phyloP scores from a whole-genome alignment of 169 alveolate genomes.

The Fabrea salina region DNA sequence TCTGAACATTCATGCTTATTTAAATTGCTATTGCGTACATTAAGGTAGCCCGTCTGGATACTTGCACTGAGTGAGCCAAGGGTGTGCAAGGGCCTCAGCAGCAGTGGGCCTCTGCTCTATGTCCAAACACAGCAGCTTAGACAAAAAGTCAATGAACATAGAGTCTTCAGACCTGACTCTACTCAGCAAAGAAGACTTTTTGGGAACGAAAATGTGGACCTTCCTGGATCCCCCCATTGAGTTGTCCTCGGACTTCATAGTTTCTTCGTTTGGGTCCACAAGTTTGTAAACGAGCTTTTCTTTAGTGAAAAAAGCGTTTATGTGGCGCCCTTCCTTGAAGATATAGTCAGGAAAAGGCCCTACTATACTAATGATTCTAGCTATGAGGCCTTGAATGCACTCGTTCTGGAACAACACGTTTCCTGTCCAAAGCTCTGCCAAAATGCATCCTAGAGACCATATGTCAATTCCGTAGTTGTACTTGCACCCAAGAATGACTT shows the following conservation, averaged over 20 bases:
- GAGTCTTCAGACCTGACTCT: constrained; percentile 42
- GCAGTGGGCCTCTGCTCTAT: constrained; percentile 43
- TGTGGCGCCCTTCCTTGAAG: constrained; percentile 80
- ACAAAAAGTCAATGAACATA: constrained; percentile 41
- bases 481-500: constrained; percentile 91
- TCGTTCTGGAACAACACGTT: constrained; percentile 90
- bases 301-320: constrained; percentile 74
- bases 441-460: constrained; percentile 96
- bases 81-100: constrained; percentile 42
- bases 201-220: constrained; percentile 33
- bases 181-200: constrained; percentile 34
- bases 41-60: constrained; percentile 18
- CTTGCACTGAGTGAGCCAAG: constrained; percentile 39
- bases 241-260: constrained; percentile 77
- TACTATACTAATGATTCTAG: constrained; percentile 82
- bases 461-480: constrained; percentile 92
- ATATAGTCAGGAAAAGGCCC: constrained; percentile 88
- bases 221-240: no score
- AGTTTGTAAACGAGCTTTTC: constrained; percentile 77
- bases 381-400: constrained; percentile 75
- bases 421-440: constrained; percentile 97
- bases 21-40: no score
- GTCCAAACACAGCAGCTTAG: constrained; percentile 36
- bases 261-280: constrained; percentile 82
- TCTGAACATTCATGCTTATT: no score